Evolutionary conservation across 371 early-diverging fungal species (phyloP).

Genomic region (Mucor racemosus): DNA sequence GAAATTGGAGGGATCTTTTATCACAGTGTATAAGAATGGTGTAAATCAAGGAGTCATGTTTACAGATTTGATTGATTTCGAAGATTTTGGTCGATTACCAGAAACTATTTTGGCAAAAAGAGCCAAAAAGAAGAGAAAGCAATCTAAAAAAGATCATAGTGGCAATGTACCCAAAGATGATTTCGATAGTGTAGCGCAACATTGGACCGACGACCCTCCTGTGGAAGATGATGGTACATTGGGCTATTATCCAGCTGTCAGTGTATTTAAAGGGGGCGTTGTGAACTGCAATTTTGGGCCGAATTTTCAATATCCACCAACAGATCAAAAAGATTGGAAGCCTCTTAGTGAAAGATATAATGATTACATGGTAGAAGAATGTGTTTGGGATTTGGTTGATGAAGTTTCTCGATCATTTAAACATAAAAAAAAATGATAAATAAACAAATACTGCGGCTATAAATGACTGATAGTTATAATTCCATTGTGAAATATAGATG

Average conservation of each 20-base stretch:
- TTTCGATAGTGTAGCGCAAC: conserved; percentile 41
- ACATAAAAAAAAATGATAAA: conserved; percentile 15
- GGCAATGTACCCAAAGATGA: conserved; percentile 30
- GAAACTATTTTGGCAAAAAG: conserved; percentile 41
- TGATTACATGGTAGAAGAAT: conserved; percentile 69
- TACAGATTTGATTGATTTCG: conserved; percentile 60
- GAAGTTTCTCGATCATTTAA: conserved; percentile 53
- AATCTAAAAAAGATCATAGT: conserved; percentile 31
- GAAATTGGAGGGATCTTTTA: conserved; percentile 45
- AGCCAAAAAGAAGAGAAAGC: conserved; percentile 48
- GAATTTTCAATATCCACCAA: conserved; percentile 63
- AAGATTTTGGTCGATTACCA: conserved; percentile 53
- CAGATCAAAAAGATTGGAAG: conserved; percentile 57
- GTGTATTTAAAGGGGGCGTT: conserved; percentile 68
- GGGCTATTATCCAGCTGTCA: conserved; percentile 73
- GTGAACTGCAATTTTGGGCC: conserved; percentile 75
- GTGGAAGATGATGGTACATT: conserved; percentile 70
- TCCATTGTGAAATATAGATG: not conserved
- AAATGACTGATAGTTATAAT: not conserved
- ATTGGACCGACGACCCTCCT: conserved; percentile 58
- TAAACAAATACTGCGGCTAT: not conserved
- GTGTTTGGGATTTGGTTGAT: conserved; percentile 69
- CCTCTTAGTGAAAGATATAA: conserved; percentile 65
- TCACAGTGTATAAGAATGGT: conserved; percentile 72
- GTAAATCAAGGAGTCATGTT: conserved; percentile 69